Conservation (phyloP, 2,329 filamentous ascomycete genomes). For the Botryotinia globosa region DNA sequence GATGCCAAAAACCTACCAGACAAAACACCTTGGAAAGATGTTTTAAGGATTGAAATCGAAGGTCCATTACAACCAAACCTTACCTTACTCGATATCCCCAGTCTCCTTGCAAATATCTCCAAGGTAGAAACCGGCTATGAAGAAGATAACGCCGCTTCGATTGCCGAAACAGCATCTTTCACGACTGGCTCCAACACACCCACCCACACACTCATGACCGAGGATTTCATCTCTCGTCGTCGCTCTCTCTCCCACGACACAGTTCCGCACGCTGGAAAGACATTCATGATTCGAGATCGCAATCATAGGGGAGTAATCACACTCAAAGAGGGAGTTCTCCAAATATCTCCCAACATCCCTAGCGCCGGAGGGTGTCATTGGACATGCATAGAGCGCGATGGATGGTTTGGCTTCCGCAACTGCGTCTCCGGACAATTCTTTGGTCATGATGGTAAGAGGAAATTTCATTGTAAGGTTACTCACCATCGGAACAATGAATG, state of each 20-base stretch:
- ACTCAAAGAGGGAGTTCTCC: not conserved
- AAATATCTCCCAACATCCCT: not conserved
- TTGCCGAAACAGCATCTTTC: not conserved
- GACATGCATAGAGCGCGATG: slow-evolving; percentile 10
- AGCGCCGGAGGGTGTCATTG: slow-evolving; percentile 8
- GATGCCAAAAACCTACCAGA: not conserved
- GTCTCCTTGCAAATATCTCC: slow-evolving; percentile 4
- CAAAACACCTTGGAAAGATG: slow-evolving; percentile 10
- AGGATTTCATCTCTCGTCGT: not conserved
- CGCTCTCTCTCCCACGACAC: not conserved
- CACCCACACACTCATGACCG: slow-evolving; percentile 4
- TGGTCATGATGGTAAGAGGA: not conserved
- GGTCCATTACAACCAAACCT: slow-evolving; percentile 12
- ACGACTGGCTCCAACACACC: not conserved
- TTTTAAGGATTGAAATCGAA: slow-evolving; percentile 16
- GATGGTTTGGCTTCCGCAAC: slow-evolving; percentile 18
- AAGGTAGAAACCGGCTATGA: not conserved
- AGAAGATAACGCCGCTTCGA: not conserved
- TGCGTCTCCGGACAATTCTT: slow-evolving; percentile 12
- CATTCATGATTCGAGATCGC: slow-evolving; percentile 11
- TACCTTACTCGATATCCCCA: slow-evolving; percentile 17
- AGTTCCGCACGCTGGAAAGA: slow-evolving; percentile 4
- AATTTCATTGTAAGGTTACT: not conserved
- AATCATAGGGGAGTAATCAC: not conserved
- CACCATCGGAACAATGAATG: not conserved